These are phyloP conservation scores for Penicillium vulpinum DNA, from an alignment of 2,329 filamentous ascomycete species.

Conservation along the genomic window DNA sequence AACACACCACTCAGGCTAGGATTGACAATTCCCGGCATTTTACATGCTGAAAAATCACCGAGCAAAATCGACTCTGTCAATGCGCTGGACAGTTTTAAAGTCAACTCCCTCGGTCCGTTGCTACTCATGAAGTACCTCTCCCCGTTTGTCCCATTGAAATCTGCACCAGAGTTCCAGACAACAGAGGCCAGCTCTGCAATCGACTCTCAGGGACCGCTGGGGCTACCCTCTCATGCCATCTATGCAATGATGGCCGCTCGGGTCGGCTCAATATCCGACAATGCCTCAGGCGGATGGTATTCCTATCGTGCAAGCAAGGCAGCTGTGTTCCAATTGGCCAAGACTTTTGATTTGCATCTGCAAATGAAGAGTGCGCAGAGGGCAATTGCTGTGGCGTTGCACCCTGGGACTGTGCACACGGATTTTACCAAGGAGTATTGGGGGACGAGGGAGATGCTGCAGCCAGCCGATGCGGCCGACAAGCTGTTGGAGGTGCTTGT, in stretches of 20 bases:
- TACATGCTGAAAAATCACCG: slow-evolving; percentile 72
- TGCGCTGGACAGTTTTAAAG: slow-evolving; percentile 67
- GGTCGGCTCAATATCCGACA: slow-evolving; percentile 73
- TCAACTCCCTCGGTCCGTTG: slow-evolving; percentile 73
- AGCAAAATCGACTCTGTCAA: slow-evolving; percentile 61
- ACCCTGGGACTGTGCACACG: slow-evolving; percentile 80
- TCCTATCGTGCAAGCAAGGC: slow-evolving; percentile 76
- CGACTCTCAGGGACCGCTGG: slow-evolving; percentile 8
- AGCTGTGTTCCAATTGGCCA: slow-evolving; percentile 68
- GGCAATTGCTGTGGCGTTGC: slow-evolving; percentile 68
- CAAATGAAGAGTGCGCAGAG: slow-evolving; percentile 57
- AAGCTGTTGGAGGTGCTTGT: slow-evolving; percentile 62
- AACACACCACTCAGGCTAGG: slow-evolving; percentile 64
- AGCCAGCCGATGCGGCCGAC: slow-evolving; percentile 64
- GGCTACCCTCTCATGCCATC: slow-evolving; percentile 57
- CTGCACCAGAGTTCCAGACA: slow-evolving; percentile 40
- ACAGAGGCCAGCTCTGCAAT: slow-evolving; percentile 11
- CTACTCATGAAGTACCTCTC: slow-evolving; percentile 75
- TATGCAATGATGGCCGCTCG: slow-evolving; percentile 77
- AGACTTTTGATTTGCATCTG: slow-evolving; percentile 70
- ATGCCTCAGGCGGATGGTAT: slow-evolving; percentile 76
- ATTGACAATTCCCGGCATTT: slow-evolving; percentile 69
- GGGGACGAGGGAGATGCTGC: slow-evolving; percentile 68
- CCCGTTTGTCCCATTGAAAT: slow-evolving; percentile 64
- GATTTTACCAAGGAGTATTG: slow-evolving; percentile 72